A percentile compares a stretch with the other conserved stretches of the same genome.
phyloP scores from a whole-genome alignment of 345 rosid genomes.

The Salix caprea region DNA sequence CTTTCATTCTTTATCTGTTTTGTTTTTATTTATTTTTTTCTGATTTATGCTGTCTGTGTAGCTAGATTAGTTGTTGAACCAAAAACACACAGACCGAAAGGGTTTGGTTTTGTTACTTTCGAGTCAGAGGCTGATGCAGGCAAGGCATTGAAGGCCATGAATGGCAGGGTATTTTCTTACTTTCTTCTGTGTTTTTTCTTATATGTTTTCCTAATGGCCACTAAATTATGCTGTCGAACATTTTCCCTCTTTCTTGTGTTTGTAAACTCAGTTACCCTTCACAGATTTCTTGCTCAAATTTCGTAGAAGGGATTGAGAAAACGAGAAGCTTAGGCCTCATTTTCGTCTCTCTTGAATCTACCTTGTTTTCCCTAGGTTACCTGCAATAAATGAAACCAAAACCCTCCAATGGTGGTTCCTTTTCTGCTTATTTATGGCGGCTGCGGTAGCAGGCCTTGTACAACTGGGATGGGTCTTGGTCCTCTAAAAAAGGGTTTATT shows the following conservation, averaged over 20 bases:
- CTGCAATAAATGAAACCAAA: too few species aligned
- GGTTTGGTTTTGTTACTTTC: constrained; percentile 64
- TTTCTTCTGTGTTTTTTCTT: neutral
- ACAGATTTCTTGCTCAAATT: neutral
- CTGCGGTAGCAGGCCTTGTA: neutral
- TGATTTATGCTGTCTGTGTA: constrained; percentile 7
- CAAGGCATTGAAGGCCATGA: constrained; percentile 54
- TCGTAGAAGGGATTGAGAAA: neutral
- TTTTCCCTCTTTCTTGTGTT: neutral
- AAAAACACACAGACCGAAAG: constrained; percentile 56
- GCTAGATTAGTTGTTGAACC: constrained; percentile 51
- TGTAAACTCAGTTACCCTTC: neutral
- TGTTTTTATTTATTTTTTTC: neutral
- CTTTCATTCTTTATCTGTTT: neutral
- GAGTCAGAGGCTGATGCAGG: constrained; percentile 52
- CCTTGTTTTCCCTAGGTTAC: too few species aligned
- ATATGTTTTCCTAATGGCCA: neutral
- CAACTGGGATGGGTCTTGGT: neutral
- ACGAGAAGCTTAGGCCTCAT: too few species aligned
- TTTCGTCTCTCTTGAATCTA: too few species aligned
- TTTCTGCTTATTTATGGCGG: neutral
- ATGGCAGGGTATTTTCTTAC: constrained; percentile 46
- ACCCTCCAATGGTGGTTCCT: neutral
- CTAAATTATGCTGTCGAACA: too few species aligned
- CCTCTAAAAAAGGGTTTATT: neutral